A percentile compares a stretch with the other conserved stretches of the same genome.
Conservation (phyloP, 2,329 filamentous ascomycete genomes). For the Stagonosporopsis rhizophila region DNA sequence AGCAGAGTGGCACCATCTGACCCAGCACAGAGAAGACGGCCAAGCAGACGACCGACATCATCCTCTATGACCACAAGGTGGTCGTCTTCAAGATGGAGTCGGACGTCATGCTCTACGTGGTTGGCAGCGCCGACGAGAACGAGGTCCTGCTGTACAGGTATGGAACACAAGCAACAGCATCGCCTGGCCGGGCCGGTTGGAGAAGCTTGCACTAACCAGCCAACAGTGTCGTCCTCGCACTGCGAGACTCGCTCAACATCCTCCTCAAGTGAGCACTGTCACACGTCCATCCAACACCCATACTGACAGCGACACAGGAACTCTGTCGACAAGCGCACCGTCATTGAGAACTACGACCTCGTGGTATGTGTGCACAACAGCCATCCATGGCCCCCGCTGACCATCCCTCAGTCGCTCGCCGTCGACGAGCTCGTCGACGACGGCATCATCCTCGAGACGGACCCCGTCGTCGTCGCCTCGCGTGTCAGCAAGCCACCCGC, state of each 20-base stretch:
- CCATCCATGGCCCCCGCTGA: constrained; percentile 58
- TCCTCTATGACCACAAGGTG: constrained; percentile 95
- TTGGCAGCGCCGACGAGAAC: constrained; percentile 90
- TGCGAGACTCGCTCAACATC: constrained; percentile 88
- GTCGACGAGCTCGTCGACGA: constrained; percentile 76
- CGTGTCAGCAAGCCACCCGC: constrained; percentile 90
- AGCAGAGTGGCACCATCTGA: constrained; percentile 64
- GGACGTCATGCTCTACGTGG: constrained; percentile 95
- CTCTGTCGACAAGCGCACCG: constrained; percentile 95
- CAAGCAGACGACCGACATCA: constrained; percentile 94
- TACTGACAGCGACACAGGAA: constrained; percentile 65
- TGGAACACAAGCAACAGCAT: too few relatives aligned
- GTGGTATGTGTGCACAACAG: constrained; percentile 56
- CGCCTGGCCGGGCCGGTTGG: too few relatives aligned
- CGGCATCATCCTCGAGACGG: constrained; percentile 95
- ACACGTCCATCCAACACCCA: neutral
- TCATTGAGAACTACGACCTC: constrained; percentile 98
- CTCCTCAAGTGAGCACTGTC: constrained; percentile 82
- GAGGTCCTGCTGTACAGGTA: constrained; percentile 89
- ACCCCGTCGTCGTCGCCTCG: constrained; percentile 91
- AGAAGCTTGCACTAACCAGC: constrained; percentile 18
- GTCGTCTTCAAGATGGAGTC: constrained; percentile 98
- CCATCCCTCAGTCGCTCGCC: constrained; percentile 84
- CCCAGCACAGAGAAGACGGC: constrained; percentile 75
- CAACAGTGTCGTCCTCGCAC: constrained; percentile 81